Evolutionary conservation across 1,284 basidiomycete species (phyloP), one percentile per base, ranked within the genome.

Genomic region (Trichosporon coremiiforme): DNA sequence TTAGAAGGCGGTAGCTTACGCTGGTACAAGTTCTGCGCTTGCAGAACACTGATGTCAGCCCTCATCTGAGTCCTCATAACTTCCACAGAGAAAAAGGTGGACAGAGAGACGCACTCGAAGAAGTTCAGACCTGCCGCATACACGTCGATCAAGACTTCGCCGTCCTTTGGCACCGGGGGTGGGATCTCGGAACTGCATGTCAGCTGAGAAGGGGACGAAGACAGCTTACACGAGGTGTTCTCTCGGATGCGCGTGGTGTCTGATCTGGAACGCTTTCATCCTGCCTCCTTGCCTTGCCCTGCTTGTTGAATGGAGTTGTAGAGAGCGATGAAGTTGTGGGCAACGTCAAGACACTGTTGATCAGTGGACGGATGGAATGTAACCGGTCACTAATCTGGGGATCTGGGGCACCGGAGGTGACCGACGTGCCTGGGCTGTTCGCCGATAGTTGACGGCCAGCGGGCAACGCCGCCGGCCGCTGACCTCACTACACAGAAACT

Each of bases 21-120:
- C 80, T 96, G 94, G 79, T 95, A 91, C 85, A 91, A 93, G 66
- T 93, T 93, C 84, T 94, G 91, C 0, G 90, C 85, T 84, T 93
- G 91, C 22, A 94, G 84, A 72, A 93, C 92, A 68, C 83, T 81
- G 68, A 12, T n/a, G 68, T 62, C 50, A 72, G 70, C 57, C 17
- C 10, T n/a, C 41, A 4, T 6, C 6, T 5, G 4, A 8, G 6
- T 5, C 4, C 15, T 15, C 17, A 4, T n/a, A 45, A 15, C 41
- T 45, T 5, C n/a, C 17, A n/a, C 57, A 20, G 31, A n/a, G 20
- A 10, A 38, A 38, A 38, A 13, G 36, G 10, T 7, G 10, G 36
- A 38, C 3, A 13, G 36, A 38, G 36, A 7, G 9, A 75, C 79
- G 70, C 64, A 80, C 79, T 82, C 79, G 70, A 80, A 80, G 71